Percentiles rank a stretch among this genome's conserved stretches.
These are phyloP conservation scores for Pleurotus tuber-regium DNA, from an alignment of 768 basidiomycete species.

Conservation along the genomic window DNA sequence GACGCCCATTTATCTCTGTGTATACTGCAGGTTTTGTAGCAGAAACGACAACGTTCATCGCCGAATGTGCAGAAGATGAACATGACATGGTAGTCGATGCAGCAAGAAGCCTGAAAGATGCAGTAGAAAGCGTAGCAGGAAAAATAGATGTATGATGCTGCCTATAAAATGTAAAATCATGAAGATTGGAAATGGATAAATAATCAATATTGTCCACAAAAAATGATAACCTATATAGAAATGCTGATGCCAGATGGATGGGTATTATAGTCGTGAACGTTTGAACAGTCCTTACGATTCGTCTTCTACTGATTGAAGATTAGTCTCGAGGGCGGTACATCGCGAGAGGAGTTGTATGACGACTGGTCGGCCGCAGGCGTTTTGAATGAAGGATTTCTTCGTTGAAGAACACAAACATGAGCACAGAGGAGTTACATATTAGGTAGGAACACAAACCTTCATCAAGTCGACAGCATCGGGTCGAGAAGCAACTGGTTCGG, in stretches of 20 bases:
- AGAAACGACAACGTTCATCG: slow-evolving; percentile 84
- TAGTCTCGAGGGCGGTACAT: slow-evolving; percentile 62
- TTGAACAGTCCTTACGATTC: slow-evolving; percentile 14
- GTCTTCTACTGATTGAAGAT: slow-evolving; percentile 29
- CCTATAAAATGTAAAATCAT: too few species aligned
- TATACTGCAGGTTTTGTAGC: slow-evolving; percentile 60
- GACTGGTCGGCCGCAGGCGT: slow-evolving; percentile 66
- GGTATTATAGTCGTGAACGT: not conserved
- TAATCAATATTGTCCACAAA: slow-evolving; percentile 7
- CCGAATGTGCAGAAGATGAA: slow-evolving; percentile 87
- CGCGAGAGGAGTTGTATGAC: slow-evolving; percentile 64
- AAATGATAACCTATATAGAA: slow-evolving; percentile 9
- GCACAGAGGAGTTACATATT: too few species aligned
- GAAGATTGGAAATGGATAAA: slow-evolving; percentile 13
- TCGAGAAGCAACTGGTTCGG: slow-evolving; percentile 52
- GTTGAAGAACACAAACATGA: too few species aligned
- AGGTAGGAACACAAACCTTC: slow-evolving; percentile 44
- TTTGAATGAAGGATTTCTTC: slow-evolving; percentile 64
- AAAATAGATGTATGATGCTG: slow-evolving; percentile 47
- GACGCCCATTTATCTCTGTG: not conserved
- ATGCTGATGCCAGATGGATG: too few species aligned
- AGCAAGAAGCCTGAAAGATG: slow-evolving; percentile 64
- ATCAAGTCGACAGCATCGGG: slow-evolving; percentile 56
- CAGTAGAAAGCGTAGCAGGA: slow-evolving; percentile 71
- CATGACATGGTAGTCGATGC: slow-evolving; percentile 77